Percentiles rank a stretch among this genome's conserved stretches.
These are phyloP conservation scores for Tulasnella sp. DNA, from an alignment of 768 basidiomycete species.

Conservation along the genomic window DNA sequence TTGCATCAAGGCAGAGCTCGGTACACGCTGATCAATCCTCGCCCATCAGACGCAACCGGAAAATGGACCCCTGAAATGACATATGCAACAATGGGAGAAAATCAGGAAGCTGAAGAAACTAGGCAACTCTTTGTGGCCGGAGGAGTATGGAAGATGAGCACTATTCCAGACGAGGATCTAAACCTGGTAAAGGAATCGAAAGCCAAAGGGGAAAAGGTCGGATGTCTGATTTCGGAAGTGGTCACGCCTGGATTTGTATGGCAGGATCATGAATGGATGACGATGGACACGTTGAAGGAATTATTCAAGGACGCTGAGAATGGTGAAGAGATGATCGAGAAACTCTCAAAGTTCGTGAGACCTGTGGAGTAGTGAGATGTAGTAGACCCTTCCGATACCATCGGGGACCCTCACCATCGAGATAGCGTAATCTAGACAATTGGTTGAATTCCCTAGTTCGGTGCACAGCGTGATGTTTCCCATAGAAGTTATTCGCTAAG, in stretches of 20 bases:
- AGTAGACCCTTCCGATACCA: no score
- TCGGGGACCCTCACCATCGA: no score
- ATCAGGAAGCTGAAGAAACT: slow-evolving; percentile 32
- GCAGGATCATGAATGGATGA: slow-evolving; percentile 39
- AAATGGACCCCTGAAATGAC: slow-evolving; percentile 26
- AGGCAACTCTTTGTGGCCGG: slow-evolving; percentile 33
- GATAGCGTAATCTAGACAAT: no score
- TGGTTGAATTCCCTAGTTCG: no score
- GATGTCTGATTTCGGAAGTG: slow-evolving; percentile 46
- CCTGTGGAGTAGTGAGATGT: no score
- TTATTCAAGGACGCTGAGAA: slow-evolving; percentile 27
- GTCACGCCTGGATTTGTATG: slow-evolving; percentile 45
- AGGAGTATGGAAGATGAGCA: slow-evolving; percentile 29
- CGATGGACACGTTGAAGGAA: slow-evolving; percentile 25
- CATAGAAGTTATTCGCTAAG: no score
- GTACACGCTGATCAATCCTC: slow-evolving; percentile 35
- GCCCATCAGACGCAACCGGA: slow-evolving; percentile 15
- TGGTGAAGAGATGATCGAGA: slow-evolving; percentile 20
- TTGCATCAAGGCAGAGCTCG: slow-evolving; percentile 39
- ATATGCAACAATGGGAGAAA: slow-evolving; percentile 33
- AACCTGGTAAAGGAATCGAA: slow-evolving; percentile 1
- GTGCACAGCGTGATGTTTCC: no score
- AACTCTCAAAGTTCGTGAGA: slow-evolving; percentile 1
- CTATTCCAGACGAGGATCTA: slow-evolving; percentile 26
- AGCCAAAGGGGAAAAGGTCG: slow-evolving; percentile 24